Evolutionary conservation across 2,329 filamentous ascomycete species (phyloP), one percentile per base, ranked within the genome.

Genomic region (Pestalotiopsis sp.): DNA sequence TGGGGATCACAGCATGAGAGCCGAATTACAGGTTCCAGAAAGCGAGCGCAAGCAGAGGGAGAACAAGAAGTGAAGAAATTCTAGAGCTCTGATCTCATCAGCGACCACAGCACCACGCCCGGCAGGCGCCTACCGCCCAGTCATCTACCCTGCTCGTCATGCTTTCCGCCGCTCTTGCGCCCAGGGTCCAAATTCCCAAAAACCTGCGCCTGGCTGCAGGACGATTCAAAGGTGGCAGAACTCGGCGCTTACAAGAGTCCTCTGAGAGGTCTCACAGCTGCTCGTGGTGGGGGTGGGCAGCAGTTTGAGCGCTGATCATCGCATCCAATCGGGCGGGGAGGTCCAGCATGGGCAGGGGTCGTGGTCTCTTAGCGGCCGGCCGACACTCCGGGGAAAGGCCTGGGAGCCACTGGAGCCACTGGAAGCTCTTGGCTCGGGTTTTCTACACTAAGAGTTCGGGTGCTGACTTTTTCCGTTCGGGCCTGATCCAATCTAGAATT

Each of bases 191-290:
- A 52, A n/a, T 30, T 30, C 7, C n/a, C 44, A 22, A n/a, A 17
- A 22, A 52, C 9, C 44, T 64, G n/a, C 39, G 64, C 39, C 61
- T 64, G 30, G 20, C 58, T 65, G 63, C 55, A 57, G 13, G 55
- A 24, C 17, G 30, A 30, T 7, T 30, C 9, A 30, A 20, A 20
- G 11, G 14, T 58, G 14, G 22, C 56, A 38, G 64, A 65, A 68
- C 70, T 69, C 65, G 73, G 75, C 74, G 74, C 74, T 76, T 76
- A 77, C 60, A 68, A 30, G 69, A 70, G 71, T 73, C 75, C 70
- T 71, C 69, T 73, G 69, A 68, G 68, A 72, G 71, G 64, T 66
- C 68, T 68, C 55, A 67, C 30, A 60, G 64, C 17, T 56, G 70
- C 70, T 67, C 58, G 73, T 74, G 71, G 75, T 72, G 75, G 75